Percentiles rank a stretch among this genome's conserved stretches.
Conservation (phyloP, 768 basidiomycete genomes). For the Suillus weaverae region DNA sequence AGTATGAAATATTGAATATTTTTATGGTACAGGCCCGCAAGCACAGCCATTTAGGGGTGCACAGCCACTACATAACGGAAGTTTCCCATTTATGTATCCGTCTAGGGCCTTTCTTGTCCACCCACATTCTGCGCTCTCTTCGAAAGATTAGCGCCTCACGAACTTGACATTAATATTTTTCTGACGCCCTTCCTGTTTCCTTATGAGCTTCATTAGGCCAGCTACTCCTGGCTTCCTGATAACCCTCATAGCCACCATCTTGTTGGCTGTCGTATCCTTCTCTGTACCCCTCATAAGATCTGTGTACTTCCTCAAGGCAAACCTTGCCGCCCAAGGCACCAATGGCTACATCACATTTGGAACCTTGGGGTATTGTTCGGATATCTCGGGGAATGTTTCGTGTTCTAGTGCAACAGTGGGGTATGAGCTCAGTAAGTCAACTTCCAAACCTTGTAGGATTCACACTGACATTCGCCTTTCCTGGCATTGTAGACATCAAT, state of each 20-base stretch:
- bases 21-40: neutral
- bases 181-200: slow-evolving; percentile 6
- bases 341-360: slow-evolving; percentile 79
- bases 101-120: neutral
- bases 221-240: slow-evolving; percentile 90
- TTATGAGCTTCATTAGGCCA: slow-evolving; percentile 70
- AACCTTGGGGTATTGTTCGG: slow-evolving; percentile 84
- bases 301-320: slow-evolving; percentile 85
- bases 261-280: slow-evolving; percentile 87
- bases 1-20: neutral
- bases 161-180: neutral
- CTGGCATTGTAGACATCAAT: slow-evolving; percentile 66
- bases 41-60: slow-evolving; percentile 2
- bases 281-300: slow-evolving; percentile 89
- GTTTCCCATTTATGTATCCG: neutral
- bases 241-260: slow-evolving; percentile 72
- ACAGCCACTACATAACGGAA: neutral
- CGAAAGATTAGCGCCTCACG: neutral
- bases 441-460: slow-evolving; percentile 6
- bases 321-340: slow-evolving; percentile 44
- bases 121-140: neutral
- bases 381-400: slow-evolving; percentile 52
- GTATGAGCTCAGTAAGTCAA: slow-evolving; percentile 79
- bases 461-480: neutral
- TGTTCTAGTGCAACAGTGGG: slow-evolving; percentile 85